These are phyloP conservation scores for Begonia fuchsioides DNA, from an alignment of 306 rosid genomes.

Conservation along the genomic window DNA sequence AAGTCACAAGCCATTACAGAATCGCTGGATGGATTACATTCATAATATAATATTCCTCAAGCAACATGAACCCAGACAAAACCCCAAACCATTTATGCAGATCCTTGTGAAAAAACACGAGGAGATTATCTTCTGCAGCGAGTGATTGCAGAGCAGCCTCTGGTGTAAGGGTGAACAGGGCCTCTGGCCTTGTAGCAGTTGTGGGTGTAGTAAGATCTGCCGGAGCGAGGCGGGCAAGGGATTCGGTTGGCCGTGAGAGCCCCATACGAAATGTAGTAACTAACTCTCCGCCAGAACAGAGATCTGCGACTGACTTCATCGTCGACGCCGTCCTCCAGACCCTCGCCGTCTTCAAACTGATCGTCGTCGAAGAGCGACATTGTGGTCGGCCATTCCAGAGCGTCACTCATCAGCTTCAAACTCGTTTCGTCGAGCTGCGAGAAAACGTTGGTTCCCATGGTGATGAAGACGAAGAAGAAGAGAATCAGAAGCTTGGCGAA, in stretches of 20 bases:
- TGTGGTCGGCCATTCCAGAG: conserved; percentile 52
- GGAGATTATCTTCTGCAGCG: conserved; percentile 52
- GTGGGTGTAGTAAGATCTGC: conserved; percentile 79
- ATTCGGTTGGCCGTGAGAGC: conserved; percentile 81
- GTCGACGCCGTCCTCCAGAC: conserved; percentile 13
- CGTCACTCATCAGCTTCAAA: conserved; percentile 41
- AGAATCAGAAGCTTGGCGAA: conserved; percentile 8
- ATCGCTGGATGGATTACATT: too few relatives aligned
- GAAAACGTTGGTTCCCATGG: neutral
- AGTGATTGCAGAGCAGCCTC: conserved; percentile 65
- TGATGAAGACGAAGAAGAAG: conserved; percentile 8
- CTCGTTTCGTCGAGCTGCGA: conserved; percentile 40
- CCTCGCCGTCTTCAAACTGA: conserved; percentile 8
- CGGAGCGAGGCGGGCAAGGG: conserved; percentile 94
- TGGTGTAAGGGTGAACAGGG: conserved; percentile 58
- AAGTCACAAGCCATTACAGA: too few relatives aligned
- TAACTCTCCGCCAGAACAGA: conserved; percentile 50
- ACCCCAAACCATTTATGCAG: too few relatives aligned
- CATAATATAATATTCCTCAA: too few relatives aligned
- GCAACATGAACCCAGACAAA: too few relatives aligned
- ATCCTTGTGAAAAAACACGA: neutral
- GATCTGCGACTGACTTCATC: conserved; percentile 47
- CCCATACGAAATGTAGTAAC: conserved; percentile 76
- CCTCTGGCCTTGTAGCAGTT: conserved; percentile 72
- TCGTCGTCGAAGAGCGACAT: conserved; percentile 24